phyloP scores from a whole-genome alignment of 2,329 filamentous ascomycete genomes.

The Beauveria sp. region DNA sequence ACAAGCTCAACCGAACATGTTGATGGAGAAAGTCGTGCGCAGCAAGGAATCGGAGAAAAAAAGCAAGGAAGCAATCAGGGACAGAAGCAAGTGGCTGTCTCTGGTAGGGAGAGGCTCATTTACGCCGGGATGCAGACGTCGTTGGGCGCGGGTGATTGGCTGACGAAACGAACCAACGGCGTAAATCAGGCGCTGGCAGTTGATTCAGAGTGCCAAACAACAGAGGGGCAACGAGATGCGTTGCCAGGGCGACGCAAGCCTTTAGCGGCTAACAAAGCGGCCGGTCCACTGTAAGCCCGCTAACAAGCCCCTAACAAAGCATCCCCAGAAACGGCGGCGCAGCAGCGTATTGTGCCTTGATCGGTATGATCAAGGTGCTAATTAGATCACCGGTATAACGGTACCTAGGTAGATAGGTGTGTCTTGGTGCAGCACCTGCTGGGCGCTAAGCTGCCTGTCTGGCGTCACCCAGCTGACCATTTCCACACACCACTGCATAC shows the following conservation, averaged over 20 bases:
- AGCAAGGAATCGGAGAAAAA: neutral
- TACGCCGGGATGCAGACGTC: neutral
- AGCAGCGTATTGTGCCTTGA: neutral
- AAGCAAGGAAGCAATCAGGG: neutral
- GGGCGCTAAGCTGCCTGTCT: neutral
- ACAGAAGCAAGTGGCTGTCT: constrained; percentile 4
- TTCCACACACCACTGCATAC: constrained; percentile 1
- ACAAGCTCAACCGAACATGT: constrained; percentile 7
- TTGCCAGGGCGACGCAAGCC: constrained; percentile 15
- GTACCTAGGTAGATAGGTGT: no score
- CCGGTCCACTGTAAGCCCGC: neutral
- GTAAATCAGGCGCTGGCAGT: neutral
- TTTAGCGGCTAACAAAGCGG: neutral
- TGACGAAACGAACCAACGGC: constrained; percentile 2
- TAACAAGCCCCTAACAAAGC: neutral
- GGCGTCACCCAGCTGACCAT: constrained; percentile 1
- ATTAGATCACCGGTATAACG: no score
- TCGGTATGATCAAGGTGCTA: neutral
- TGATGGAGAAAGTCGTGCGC: constrained; percentile 4
- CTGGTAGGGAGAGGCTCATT: neutral
- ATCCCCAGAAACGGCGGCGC: neutral
- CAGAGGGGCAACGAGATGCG: constrained; percentile 16
- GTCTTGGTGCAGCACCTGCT: neutral
- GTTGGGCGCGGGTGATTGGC: constrained; percentile 1
- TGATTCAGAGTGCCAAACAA: constrained; percentile 14